Percentiles rank a stretch among this genome's conserved stretches.
Evolutionary conservation across 768 basidiomycete genomes (phyloP).

Genomic region (Erythrobasidium yunnanense): DNA sequence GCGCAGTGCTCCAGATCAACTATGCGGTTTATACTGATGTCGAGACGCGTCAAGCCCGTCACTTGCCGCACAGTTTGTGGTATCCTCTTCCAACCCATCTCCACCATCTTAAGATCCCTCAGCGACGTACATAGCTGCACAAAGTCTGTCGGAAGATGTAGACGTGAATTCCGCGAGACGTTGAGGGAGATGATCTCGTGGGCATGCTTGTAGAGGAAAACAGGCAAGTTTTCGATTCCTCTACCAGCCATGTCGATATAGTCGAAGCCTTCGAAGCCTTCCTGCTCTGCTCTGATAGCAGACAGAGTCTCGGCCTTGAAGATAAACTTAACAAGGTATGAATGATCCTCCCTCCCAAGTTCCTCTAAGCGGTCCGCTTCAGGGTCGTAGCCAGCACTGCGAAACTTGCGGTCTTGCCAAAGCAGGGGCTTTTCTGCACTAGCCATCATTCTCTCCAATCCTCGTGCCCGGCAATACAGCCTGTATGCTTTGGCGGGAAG

Average conservation of each 20-base stretch:
- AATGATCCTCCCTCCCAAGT: constrained; percentile 64
- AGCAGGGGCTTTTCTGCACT: constrained; percentile 71
- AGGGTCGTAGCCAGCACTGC: constrained; percentile 76
- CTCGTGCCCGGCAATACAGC: constrained; percentile 38
- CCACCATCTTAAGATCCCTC: constrained; percentile 70
- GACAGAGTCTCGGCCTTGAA: constrained; percentile 51
- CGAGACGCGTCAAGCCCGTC: constrained; percentile 61
- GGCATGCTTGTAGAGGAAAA: constrained; percentile 71
- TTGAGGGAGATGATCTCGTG: constrained; percentile 72
- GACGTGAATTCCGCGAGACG: constrained; percentile 85
- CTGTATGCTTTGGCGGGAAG: constrained; percentile 11
- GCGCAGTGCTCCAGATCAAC: constrained; percentile 74
- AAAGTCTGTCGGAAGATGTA: constrained; percentile 93
- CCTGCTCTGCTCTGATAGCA: constrained; percentile 43
- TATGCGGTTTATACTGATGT: constrained; percentile 84
- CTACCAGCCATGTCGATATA: constrained; percentile 69
- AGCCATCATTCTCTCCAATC: constrained; percentile 64
- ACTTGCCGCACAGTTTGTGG: constrained; percentile 72
- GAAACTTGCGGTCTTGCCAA: constrained; percentile 68
- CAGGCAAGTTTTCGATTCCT: constrained; percentile 75
- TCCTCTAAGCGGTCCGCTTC: constrained; percentile 65
- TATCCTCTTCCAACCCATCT: constrained; percentile 90
- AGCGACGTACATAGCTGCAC: constrained; percentile 74
- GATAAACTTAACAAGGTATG: constrained; percentile 77
- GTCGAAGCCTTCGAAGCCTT: constrained; percentile 67